A percentile compares a stretch with the other conserved stretches of the same genome.
These are phyloP conservation scores for Penicillium sumatraense DNA, from an alignment of 2,329 filamentous ascomycete genomes.

Conservation along the genomic window DNA sequence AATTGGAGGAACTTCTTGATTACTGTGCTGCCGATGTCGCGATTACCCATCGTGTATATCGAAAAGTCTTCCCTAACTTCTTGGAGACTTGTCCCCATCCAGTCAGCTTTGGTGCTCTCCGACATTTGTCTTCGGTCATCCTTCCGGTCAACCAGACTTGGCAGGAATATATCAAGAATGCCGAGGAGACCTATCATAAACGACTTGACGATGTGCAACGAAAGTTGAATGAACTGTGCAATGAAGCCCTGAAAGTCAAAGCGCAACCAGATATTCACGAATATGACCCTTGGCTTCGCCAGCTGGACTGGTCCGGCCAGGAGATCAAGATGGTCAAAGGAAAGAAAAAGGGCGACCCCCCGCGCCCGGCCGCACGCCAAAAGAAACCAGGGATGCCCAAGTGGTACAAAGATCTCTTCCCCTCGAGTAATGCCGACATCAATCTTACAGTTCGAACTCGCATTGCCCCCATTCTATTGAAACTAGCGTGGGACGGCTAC, in stretches of 20 bases:
- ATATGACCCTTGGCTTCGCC: slow-evolving; percentile 86
- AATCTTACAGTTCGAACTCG: slow-evolving; percentile 83
- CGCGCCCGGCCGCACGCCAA: slow-evolving; percentile 77
- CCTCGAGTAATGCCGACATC: slow-evolving; percentile 68
- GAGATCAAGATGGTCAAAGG: slow-evolving; percentile 89
- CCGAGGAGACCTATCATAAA: slow-evolving; percentile 81
- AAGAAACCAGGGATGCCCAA: slow-evolving; percentile 94
- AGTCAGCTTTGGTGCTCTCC: slow-evolving; percentile 91
- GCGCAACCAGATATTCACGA: slow-evolving; percentile 69
- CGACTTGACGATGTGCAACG: slow-evolving; percentile 78
- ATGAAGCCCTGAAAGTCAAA: slow-evolving; percentile 78
- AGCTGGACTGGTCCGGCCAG: slow-evolving; percentile 95
- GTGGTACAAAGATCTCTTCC: slow-evolving; percentile 93
- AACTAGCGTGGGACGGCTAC: slow-evolving; percentile 84
- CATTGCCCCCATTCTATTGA: slow-evolving; percentile 81
- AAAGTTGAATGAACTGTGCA: slow-evolving; percentile 72
- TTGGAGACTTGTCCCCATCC: slow-evolving; percentile 90
- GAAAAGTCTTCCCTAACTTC: slow-evolving; percentile 89
- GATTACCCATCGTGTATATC: slow-evolving; percentile 91
- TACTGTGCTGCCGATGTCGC: slow-evolving; percentile 96
- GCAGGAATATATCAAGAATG: slow-evolving; percentile 80
- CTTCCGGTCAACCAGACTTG: slow-evolving; percentile 87
- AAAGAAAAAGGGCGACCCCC: slow-evolving; percentile 82
- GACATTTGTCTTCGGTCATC: slow-evolving; percentile 92
- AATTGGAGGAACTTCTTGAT: slow-evolving; percentile 81